phyloP scores from a whole-genome alignment of 768 basidiomycete species.

The Suillus americanus region DNA sequence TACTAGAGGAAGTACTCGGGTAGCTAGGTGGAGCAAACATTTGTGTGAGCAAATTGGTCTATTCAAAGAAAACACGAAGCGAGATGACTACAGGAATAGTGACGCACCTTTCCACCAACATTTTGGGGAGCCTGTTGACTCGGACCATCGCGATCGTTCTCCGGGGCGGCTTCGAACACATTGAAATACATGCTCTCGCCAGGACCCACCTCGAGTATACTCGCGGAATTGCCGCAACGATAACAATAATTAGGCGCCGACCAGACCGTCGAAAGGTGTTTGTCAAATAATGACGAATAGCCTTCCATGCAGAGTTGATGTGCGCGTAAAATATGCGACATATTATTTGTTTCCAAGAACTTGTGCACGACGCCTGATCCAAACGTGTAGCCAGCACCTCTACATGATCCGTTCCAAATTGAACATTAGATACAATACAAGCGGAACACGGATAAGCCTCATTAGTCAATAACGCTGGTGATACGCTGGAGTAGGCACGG shows the following conservation, averaged over 20 bases:
- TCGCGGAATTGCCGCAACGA: slow-evolving; percentile 96
- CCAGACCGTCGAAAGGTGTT: slow-evolving; percentile 97
- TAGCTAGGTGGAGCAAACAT: slow-evolving; percentile 42
- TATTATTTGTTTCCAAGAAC: slow-evolving; percentile 92
- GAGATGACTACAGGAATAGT: background rate
- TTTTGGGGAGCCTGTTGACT: slow-evolving; percentile 74
- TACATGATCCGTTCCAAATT: slow-evolving; percentile 29
- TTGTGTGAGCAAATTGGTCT: slow-evolving; percentile 1
- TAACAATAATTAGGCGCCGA: slow-evolving; percentile 99
- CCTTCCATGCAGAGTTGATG: slow-evolving; percentile 99
- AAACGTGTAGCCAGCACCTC: slow-evolving; percentile 98
- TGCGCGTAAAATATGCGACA: slow-evolving; percentile 96
- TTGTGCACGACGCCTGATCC: slow-evolving; percentile 97
- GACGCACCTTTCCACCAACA: slow-evolving; percentile 65
- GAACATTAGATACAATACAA: slow-evolving; percentile 13
- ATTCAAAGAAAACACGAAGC: background rate
- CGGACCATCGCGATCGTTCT: slow-evolving; percentile 93
- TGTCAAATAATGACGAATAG: slow-evolving; percentile 94
- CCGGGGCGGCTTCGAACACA: slow-evolving; percentile 97
- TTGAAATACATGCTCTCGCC: slow-evolving; percentile 90
- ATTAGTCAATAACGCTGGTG: slow-evolving; percentile 10
- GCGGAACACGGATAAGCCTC: slow-evolving; percentile 12
- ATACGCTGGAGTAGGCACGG: slow-evolving; percentile 26
- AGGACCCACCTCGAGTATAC: slow-evolving; percentile 93
- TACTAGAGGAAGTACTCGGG: slow-evolving; percentile 75